A percentile compares a stretch with the other conserved stretches of the same genome.
phyloP scores from a whole-genome alignment of 179 eudicot genomes.

The Camellia oleifera region DNA sequence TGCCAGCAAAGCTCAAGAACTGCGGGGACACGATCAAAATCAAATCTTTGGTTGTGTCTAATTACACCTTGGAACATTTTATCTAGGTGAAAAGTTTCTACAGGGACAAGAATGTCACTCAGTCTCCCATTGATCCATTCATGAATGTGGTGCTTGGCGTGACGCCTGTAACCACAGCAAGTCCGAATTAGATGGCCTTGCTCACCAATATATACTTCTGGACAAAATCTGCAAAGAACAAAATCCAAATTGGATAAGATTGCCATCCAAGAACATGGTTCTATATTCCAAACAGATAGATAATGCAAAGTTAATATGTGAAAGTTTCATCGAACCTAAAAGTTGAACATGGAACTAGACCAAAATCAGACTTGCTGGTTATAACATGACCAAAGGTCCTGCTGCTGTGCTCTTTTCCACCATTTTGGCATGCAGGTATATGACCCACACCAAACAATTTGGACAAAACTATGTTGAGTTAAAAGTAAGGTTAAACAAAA shows the following conservation, averaged over 20 bases:
- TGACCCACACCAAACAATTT: not conserved
- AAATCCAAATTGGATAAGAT: conserved; percentile 4
- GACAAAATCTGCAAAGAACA: conserved; percentile 56
- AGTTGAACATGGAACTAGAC: not conserved
- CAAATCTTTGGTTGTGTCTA: conserved; percentile 71
- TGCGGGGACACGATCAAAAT: conserved; percentile 75
- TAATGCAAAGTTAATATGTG: not conserved
- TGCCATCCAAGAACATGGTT: not conserved
- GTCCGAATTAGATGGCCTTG: conserved; percentile 69
- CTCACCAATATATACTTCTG: conserved; percentile 84
- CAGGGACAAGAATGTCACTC: conserved; percentile 64
- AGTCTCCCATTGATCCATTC: conserved; percentile 61
- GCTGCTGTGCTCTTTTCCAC: not conserved
- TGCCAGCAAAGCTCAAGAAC: conserved; percentile 80
- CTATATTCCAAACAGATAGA: not conserved
- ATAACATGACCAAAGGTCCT: not conserved
- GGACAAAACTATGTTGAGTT: not conserved
- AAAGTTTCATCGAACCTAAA: not conserved
- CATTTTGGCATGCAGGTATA: not conserved
- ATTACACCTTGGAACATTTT: conserved; percentile 57
- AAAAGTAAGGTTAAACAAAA: not conserved
- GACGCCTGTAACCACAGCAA: conserved; percentile 63
- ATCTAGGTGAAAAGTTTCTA: conserved; percentile 68
- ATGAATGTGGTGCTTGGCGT: conserved; percentile 54
- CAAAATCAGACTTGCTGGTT: not conserved